phyloP scores from a whole-genome alignment of 441 rosid species.

The Dalechampia spathulata region DNA sequence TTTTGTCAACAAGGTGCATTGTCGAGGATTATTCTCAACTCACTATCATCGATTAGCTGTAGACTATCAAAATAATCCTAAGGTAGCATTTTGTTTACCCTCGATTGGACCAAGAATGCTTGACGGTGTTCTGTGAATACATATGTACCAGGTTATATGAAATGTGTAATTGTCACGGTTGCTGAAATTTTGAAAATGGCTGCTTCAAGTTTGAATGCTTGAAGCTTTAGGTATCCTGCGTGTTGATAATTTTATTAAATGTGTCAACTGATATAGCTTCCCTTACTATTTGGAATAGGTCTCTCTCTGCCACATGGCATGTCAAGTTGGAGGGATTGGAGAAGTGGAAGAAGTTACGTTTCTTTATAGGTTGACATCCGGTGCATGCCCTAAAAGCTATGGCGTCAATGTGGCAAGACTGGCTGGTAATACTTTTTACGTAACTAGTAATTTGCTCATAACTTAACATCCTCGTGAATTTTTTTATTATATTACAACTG shows the following conservation, averaged over 20 bases:
- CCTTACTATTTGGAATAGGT: slow-evolving; percentile 36
- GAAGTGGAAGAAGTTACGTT: slow-evolving; percentile 87
- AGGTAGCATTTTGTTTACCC: slow-evolving; percentile 30
- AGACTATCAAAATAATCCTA: slow-evolving; percentile 58
- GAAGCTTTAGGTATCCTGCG: background rate
- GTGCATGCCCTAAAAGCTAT: slow-evolving; percentile 96
- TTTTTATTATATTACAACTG: no score
- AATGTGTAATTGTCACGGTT: background rate
- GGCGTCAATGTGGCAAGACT: slow-evolving; percentile 96
- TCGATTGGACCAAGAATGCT: no score
- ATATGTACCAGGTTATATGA: background rate
- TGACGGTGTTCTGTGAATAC: no score
- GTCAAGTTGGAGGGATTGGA: slow-evolving; percentile 69
- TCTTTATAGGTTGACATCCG: slow-evolving; percentile 72
- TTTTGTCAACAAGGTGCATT: slow-evolving; percentile 70
- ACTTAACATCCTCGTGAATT: no score
- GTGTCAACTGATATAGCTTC: background rate
- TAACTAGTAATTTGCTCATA: no score
- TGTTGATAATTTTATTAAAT: background rate
- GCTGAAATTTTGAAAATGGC: background rate
- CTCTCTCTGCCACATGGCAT: slow-evolving; percentile 89
- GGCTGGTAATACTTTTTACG: slow-evolving; percentile 53
- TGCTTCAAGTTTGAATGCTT: background rate
- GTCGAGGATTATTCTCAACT: slow-evolving; percentile 95
- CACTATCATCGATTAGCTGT: slow-evolving; percentile 91